phyloP scores from a whole-genome alignment of 768 basidiomycete species.

The Termitomyces heimii region DNA sequence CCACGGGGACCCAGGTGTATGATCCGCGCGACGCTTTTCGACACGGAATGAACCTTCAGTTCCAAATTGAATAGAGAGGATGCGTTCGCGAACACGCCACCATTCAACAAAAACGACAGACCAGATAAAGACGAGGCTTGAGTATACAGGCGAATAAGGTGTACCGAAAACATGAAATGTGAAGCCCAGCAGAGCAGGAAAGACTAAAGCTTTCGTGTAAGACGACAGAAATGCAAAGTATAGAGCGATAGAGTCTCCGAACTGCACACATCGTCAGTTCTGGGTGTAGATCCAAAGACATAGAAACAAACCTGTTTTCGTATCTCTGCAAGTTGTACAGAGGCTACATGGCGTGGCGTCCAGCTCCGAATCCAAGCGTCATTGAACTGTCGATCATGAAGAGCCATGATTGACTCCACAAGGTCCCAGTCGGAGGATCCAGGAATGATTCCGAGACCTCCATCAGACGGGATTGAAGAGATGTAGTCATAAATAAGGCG shows the following conservation, averaged over 20 bases:
- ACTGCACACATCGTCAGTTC: conserved; percentile 25
- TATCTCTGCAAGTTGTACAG: conserved; percentile 61
- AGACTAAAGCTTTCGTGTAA: conserved; percentile 75
- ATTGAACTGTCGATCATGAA: conserved; percentile 84
- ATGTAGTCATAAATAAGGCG: conserved; percentile 73
- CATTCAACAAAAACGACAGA: conserved; percentile 82
- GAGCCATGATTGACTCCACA: conserved; percentile 72
- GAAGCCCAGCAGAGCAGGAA: conserved; percentile 69
- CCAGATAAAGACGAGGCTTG: conserved; percentile 75
- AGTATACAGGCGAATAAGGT: conserved; percentile 75
- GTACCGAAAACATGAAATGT: conserved; percentile 64
- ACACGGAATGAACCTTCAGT: conserved; percentile 73
- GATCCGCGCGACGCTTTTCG: conserved; percentile 64
- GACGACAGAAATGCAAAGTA: conserved; percentile 87
- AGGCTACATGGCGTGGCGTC: conserved; percentile 59
- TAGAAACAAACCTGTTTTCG: conserved; percentile 52
- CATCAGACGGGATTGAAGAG: conserved; percentile 64
- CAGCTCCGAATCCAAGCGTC: conserved; percentile 73
- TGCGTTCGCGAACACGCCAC: conserved; percentile 86
- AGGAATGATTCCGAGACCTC: conserved; percentile 80
- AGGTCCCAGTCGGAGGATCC: conserved; percentile 70
- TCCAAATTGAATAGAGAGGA: conserved; percentile 78
- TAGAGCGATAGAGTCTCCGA: conserved; percentile 77
- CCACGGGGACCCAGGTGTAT: conserved; percentile 55
- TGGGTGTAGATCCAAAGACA: background rate